Conservation (phyloP, 1,139 yeast species). For the Hansenula lynferdii region DNA sequence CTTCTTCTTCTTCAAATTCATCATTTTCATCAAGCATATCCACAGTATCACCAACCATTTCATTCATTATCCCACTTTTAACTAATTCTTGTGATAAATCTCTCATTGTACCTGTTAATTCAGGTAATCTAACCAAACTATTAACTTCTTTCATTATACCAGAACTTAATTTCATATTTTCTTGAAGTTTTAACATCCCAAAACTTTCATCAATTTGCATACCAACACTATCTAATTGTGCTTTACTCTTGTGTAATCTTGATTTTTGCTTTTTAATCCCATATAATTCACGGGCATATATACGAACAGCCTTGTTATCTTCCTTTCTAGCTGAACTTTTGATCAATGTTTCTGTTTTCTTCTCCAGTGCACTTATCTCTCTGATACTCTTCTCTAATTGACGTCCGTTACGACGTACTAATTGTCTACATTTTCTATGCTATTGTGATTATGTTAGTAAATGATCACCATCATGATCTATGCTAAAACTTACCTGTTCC, state of each 20-base stretch:
- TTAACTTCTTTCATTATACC: slow-evolving; percentile 88
- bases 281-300: slow-evolving; percentile 81
- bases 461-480: slow-evolving; percentile 38
- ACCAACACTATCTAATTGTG: slow-evolving; percentile 79
- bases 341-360: slow-evolving; percentile 73
- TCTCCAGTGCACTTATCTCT: slow-evolving; percentile 57
- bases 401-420: slow-evolving; percentile 80
- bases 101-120: slow-evolving; percentile 78
- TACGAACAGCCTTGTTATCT: slow-evolving; percentile 67
- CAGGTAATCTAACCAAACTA: slow-evolving; percentile 72
- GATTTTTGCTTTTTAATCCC: slow-evolving; percentile 70
- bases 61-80: slow-evolving; percentile 90
- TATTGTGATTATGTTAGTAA: slow-evolving; percentile 21
- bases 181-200: slow-evolving; percentile 77
- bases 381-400: slow-evolving; percentile 72
- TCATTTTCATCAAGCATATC: slow-evolving; percentile 68
- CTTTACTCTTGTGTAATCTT: slow-evolving; percentile 73
- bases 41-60: slow-evolving; percentile 90
- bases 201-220: slow-evolving; percentile 93
- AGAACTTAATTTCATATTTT: slow-evolving; percentile 76
- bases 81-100: slow-evolving; percentile 83
- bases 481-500: slow-evolving; percentile 40
- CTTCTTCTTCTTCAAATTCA: slow-evolving; percentile 59
- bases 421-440: slow-evolving; percentile 77
- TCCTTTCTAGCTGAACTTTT: slow-evolving; percentile 70